These are phyloP conservation scores for Acer saccharum DNA, from an alignment of 345 rosid genomes.

Conservation along the genomic window DNA sequence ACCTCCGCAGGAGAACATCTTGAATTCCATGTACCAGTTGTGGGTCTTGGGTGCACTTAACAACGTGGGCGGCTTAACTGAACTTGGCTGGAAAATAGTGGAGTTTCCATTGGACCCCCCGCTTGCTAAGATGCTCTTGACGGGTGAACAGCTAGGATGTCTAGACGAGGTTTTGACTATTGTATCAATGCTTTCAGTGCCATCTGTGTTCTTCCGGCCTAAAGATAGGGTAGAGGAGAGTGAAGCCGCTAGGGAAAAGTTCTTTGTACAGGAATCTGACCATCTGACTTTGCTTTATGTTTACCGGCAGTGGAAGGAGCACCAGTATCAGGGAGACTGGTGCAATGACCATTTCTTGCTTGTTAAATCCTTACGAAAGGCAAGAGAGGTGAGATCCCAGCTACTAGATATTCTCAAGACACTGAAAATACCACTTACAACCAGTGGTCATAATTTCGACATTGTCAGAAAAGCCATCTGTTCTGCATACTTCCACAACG, in stretches of 20 bases:
- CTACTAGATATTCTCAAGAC: slow-evolving; percentile 89
- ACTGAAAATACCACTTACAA: slow-evolving; percentile 74
- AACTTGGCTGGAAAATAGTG: slow-evolving; percentile 98
- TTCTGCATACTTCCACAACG: slow-evolving; percentile 94
- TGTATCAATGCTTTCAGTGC: slow-evolving; percentile 99
- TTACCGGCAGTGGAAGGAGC: slow-evolving; percentile 93
- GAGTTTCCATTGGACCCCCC: slow-evolving; percentile 98
- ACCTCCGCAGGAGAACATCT: slow-evolving; percentile 97
- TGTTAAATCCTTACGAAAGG: slow-evolving; percentile 82
- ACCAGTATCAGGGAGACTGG: slow-evolving; percentile 96
- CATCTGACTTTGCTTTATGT: slow-evolving; percentile 85
- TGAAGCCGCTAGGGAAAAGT: slow-evolving; percentile 88
- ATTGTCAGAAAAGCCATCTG: slow-evolving; percentile 80
- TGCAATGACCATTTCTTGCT: slow-evolving; percentile 85
- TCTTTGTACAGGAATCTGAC: slow-evolving; percentile 93
- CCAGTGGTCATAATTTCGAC: slow-evolving; percentile 81
- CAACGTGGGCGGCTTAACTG: slow-evolving; percentile 85
- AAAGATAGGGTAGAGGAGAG: slow-evolving; percentile 97
- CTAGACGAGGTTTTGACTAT: slow-evolving; percentile 92
- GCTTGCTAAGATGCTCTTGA: slow-evolving; percentile 97
- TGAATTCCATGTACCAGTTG: slow-evolving; percentile 96
- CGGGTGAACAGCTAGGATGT: slow-evolving; percentile 82
- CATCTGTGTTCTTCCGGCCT: slow-evolving; percentile 95
- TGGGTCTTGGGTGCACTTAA: slow-evolving; percentile 97
- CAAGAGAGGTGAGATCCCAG: slow-evolving; percentile 96